These are phyloP conservation scores for Taphrina sp. DNA, from an alignment of 1,139 yeast genomes.

Conservation along the genomic window DNA sequence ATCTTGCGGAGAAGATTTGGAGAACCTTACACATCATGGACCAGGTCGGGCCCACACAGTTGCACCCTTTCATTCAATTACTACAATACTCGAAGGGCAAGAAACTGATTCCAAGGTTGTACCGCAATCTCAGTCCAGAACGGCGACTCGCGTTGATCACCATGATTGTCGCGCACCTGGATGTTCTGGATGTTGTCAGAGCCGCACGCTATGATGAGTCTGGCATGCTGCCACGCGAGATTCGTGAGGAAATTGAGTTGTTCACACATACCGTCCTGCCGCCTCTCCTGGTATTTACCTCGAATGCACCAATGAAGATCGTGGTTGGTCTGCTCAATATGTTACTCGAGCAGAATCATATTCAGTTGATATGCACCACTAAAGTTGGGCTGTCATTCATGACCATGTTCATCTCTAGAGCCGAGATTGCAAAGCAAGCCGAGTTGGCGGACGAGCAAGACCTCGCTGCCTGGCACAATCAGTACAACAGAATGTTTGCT, in stretches of 20 bases:
- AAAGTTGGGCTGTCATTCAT: slow-evolving; percentile 83
- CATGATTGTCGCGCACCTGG: slow-evolving; percentile 76
- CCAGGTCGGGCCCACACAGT: slow-evolving; percentile 36
- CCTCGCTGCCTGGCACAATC: slow-evolving; percentile 70
- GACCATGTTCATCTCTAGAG: slow-evolving; percentile 85
- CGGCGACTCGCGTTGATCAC: slow-evolving; percentile 78
- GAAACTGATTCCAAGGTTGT: slow-evolving; percentile 82
- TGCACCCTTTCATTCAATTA: slow-evolving; percentile 79
- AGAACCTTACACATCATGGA: slow-evolving; percentile 68
- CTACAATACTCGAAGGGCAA: slow-evolving; percentile 83
- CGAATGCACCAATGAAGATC: slow-evolving; percentile 77
- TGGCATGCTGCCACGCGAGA: slow-evolving; percentile 49
- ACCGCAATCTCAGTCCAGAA: slow-evolving; percentile 74
- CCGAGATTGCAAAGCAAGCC: slow-evolving; percentile 89
- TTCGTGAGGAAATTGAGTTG: slow-evolving; percentile 67
- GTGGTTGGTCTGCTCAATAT: slow-evolving; percentile 78
- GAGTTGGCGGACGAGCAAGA: slow-evolving; percentile 51
- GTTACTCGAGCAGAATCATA: slow-evolving; percentile 65
- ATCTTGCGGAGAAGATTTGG: slow-evolving; percentile 56
- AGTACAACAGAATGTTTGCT: slow-evolving; percentile 79
- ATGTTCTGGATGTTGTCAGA: slow-evolving; percentile 73
- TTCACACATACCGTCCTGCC: slow-evolving; percentile 83
- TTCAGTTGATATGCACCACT: slow-evolving; percentile 73
- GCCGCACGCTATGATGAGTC: slow-evolving; percentile 67
- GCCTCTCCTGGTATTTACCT: slow-evolving; percentile 77